A percentile compares a stretch with the other conserved stretches of the same genome.
Evolutionary conservation across 2,329 filamentous ascomycete species (phyloP).

Genomic region (Fusarium paranaense): DNA sequence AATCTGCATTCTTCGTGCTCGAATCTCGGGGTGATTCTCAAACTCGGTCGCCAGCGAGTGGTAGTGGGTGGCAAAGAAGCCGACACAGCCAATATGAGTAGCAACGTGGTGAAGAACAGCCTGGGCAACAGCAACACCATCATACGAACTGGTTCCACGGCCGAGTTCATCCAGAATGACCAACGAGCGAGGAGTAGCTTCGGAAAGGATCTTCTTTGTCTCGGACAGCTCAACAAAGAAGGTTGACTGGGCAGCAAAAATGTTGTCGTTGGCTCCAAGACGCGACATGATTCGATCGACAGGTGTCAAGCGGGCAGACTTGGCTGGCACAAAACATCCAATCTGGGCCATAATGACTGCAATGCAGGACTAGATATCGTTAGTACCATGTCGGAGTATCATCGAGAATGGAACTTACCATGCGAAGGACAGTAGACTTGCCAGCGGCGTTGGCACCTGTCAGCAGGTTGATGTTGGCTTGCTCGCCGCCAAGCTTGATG

Average conservation of each 20-base stretch:
- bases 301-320: constrained; percentile 85
- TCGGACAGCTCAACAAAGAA: constrained; percentile 98
- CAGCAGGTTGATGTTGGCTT: constrained; percentile 87
- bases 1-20: constrained; percentile 91
- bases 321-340: constrained; percentile 90
- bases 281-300: constrained; percentile 99
- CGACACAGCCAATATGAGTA: constrained; percentile 90
- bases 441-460: constrained; percentile 97
- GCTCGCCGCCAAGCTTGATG: constrained; percentile 83
- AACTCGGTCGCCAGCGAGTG: constrained; percentile 95
- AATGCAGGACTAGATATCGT: constrained; percentile 77
- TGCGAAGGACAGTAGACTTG: constrained; percentile 95
- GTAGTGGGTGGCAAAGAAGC: constrained; percentile 98
- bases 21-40: constrained; percentile 86
- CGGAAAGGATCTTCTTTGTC: constrained; percentile 96
- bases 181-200: constrained; percentile 92
- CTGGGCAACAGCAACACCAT: constrained; percentile 95
- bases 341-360: constrained; percentile 98
- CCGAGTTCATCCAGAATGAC: constrained; percentile 98
- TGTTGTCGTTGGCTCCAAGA: constrained; percentile 97
- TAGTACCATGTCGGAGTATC: neutral
- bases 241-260: constrained; percentile 96
- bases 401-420: constrained; percentile 68
- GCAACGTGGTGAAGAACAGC: constrained; percentile 97
- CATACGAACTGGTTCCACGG: constrained; percentile 93